Conservation (phyloP, 2,329 filamentous ascomycete species). For the Passalora sequoiae region DNA sequence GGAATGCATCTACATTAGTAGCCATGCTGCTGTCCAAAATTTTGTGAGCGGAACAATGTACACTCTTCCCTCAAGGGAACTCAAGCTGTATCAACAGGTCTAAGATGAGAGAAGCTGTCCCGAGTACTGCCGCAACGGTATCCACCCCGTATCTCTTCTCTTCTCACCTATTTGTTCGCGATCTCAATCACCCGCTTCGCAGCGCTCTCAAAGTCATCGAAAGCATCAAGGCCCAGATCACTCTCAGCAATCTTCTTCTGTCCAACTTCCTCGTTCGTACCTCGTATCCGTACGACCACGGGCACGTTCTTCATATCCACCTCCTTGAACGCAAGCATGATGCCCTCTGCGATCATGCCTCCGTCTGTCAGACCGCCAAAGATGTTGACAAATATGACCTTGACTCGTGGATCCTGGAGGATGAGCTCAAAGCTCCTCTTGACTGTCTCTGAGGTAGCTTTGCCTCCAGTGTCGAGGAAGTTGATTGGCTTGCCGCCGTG, state of each 20-base stretch:
- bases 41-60: too few relatives aligned
- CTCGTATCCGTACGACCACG: constrained; percentile 70
- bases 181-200: constrained; percentile 61
- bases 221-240: constrained; percentile 62
- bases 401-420: constrained; percentile 64
- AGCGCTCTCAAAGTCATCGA: constrained; percentile 70
- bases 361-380: constrained; percentile 67
- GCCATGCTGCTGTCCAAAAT: too few relatives aligned
- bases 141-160: too few relatives aligned
- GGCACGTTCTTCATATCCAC: constrained; percentile 54
- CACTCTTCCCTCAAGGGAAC: too few relatives aligned
- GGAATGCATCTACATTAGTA: too few relatives aligned
- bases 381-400: constrained; percentile 67
- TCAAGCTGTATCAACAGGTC: too few relatives aligned
- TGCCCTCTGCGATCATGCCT: constrained; percentile 74
- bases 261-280: constrained; percentile 67
- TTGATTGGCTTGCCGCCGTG: constrained; percentile 69
- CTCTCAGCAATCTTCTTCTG: constrained; percentile 65
- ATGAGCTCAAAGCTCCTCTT: constrained; percentile 71
- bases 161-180: constrained; percentile 35
- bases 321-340: constrained; percentile 67
- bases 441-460: constrained; percentile 78
- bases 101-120: too few relatives aligned
- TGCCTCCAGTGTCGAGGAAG: constrained; percentile 85
- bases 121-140: too few relatives aligned